A percentile compares a stretch with the other conserved stretches of the same genome.
These are phyloP conservation scores for Myxozyma sirexii DNA, from an alignment of 805 yeast genomes.

Conservation along the genomic window DNA sequence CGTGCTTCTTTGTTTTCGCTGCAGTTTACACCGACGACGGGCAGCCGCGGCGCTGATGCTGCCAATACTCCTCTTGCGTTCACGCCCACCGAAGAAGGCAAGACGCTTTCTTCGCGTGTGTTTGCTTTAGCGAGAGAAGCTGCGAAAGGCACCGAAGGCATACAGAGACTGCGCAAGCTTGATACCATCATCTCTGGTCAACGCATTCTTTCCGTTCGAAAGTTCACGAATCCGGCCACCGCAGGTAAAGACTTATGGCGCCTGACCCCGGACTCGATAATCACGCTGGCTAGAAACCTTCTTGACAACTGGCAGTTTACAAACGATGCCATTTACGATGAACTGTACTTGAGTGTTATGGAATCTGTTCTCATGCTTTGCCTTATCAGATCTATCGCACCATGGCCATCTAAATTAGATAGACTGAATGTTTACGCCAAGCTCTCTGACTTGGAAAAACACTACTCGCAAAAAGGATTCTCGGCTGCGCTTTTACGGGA, in stretches of 20 bases:
- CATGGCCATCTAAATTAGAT: constrained; percentile 15
- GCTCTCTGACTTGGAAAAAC: constrained; percentile 12
- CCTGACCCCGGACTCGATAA: not conserved
- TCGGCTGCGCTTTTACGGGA: constrained; percentile 16
- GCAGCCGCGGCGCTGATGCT: not conserved
- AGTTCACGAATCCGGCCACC: not conserved
- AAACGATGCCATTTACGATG: constrained; percentile 11
- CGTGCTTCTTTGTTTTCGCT: not conserved
- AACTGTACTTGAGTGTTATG: constrained; percentile 13
- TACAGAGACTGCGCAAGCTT: constrained; percentile 2
- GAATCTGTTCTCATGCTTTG: constrained; percentile 13
- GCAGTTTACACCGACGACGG: constrained; percentile 5
- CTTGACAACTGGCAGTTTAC: constrained; percentile 12
- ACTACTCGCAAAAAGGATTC: not conserved
- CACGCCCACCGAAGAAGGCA: constrained; percentile 9
- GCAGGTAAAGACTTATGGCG: constrained; percentile 1
- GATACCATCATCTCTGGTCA: constrained; percentile 17
- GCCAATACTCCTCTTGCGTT: not conserved
- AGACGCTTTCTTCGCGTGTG: not conserved
- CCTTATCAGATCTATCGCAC: constrained; percentile 6
- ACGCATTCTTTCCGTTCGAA: constrained; percentile 15
- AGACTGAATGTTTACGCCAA: constrained; percentile 11
- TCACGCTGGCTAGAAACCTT: not conserved
- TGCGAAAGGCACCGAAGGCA: constrained; percentile 1
- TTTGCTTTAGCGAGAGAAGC: not conserved